Base-by-base conservation (phyloP, 139 green algal species). In the Eudorina sp. region DNA sequence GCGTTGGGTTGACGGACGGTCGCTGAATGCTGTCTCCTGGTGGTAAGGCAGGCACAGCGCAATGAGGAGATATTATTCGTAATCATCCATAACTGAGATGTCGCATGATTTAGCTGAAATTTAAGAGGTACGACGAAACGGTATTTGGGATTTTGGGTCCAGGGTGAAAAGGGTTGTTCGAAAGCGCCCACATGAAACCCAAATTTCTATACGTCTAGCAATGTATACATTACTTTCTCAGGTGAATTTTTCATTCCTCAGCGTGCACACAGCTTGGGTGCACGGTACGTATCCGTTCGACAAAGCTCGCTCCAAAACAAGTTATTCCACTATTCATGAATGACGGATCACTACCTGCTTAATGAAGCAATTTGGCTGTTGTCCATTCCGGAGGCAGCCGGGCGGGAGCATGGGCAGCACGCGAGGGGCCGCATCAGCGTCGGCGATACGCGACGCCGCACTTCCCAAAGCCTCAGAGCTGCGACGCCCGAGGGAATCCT, bases 321-420 rank as follows among this genome's bases (percentile, higher is more conserved):
- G 19, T 31, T 11, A 72, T 34, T 40, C 3, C 4, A 11, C 7
- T 5, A 6, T 29, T 38, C 27, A 72, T 40, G 38, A 72, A 79
- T 79, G 70, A 34, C 41, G 25, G 14, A 79, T 29, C 55, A 53
- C 38, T 38, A 16, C 9, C 41, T 79, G 18, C 40, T 79, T 58
- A 23, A 40, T 53, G 16, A 79, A 19, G 70, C 70, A 25, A 18
- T 53, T 18, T 83, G 75, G 75, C n/a, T 83, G 34, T 34, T 83
- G 0, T 68, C 75, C 21, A 51, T 83, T 51, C 75, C 75, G 2
- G 75, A 83, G 34, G 34, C 31, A 31, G 75, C 45, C 16, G 75
- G 48, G 16, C 48, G 75, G 19, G 18, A 36, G 31, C 75, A 83
- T 69, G 75, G 75, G 8, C 75, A 83, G 34, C 48, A 68, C 46